A percentile compares a stretch with the other conserved stretches of the same genome.
Evolutionary conservation across 495 filamentous ascomycete genomes (phyloP).

Genomic region (Cercophora scortea): DNA sequence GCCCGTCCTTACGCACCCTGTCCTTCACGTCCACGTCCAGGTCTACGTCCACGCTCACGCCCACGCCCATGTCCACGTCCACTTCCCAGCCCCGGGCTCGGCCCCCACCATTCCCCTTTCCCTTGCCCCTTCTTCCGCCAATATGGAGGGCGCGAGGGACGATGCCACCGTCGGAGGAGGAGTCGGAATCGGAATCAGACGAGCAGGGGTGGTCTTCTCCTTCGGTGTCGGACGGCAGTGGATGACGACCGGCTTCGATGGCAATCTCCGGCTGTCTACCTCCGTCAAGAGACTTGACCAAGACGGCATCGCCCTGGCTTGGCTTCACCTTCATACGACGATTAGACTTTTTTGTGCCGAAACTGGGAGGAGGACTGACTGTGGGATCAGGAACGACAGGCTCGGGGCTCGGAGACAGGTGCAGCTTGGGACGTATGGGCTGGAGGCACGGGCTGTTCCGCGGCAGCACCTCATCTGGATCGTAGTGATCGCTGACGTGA

Average conservation of each 20-base stretch:
- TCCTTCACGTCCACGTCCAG: background rate
- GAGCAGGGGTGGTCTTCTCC: constrained; percentile 16
- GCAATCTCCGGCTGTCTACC: constrained; percentile 41
- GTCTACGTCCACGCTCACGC: too few species aligned
- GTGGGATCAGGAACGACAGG: constrained; percentile 20
- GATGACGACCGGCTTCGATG: constrained; percentile 29
- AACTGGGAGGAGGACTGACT: constrained; percentile 31
- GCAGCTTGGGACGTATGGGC: constrained; percentile 31
- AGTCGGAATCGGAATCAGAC: constrained; percentile 2
- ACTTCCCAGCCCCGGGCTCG: too few species aligned
- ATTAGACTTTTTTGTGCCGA: constrained; percentile 32
- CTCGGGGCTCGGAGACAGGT: constrained; percentile 29
- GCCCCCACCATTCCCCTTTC: too few species aligned
- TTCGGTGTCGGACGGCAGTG: constrained; percentile 24
- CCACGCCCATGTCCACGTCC: too few species aligned
- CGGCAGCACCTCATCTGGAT: constrained; percentile 37
- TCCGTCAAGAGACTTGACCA: constrained; percentile 44
- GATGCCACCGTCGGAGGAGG: constrained; percentile 1
- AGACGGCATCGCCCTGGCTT: constrained; percentile 46
- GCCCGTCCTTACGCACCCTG: background rate
- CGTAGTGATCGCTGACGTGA: constrained; percentile 38
- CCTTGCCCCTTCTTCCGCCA: background rate
- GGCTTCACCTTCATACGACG: constrained; percentile 32
- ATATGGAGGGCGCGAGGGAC: background rate
- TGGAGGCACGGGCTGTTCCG: constrained; percentile 35